Base-by-base conservation (phyloP, 2,329 filamentous ascomycete species). In the Verticillium alfalfae region DNA sequence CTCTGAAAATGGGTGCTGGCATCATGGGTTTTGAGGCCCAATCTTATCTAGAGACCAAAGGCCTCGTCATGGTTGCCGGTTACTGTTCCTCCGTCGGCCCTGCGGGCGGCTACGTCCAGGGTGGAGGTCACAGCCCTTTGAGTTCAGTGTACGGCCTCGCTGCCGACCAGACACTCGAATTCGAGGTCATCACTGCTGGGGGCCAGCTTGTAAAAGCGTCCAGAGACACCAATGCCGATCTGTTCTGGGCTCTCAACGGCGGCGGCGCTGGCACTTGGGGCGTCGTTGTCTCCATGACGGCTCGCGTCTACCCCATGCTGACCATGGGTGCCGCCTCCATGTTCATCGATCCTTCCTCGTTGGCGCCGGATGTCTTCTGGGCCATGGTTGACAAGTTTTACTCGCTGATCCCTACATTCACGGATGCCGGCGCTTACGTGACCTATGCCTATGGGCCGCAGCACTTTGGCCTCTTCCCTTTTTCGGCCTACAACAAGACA, bases 191-290 rank as follows among this genome's bases (percentile, higher is more conserved):
- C n/a, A 83, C 80, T 8, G 81, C 78, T 0, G 68, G 70, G 16
- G 84, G 85, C 2, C 62, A 76, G 16, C 67, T 80, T n/a, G 64
- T 86, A 1, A 79, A 71, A 2, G 84, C 84, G 0, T 80, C 76
- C 4, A 76, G 74, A 0, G 68, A 67, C 0, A 63, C 79, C 37
- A 83, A 88, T 65, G 62, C 74, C 0, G 86, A 88, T 59, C 74
- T 89, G 1, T 89, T 85, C 73, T 90, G 86, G 86, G 87, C 86
- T 1, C 71, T 88, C 1, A 76, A 77, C 52, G 85, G 86, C 3
- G 85, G 86, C 0, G 86, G 87, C 2, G 82, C 79, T 10, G 84
- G 84, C 16, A 87, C 79, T 36, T 89, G 82, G 65, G 86, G 77
- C 2, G 76, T 88, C 2, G 83, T 88, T 1, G 70, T 79, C 16